These are phyloP conservation scores for Caryopteris hybrid DNA, from an alignment of 305 asterid species.

Conservation along the genomic window DNA sequence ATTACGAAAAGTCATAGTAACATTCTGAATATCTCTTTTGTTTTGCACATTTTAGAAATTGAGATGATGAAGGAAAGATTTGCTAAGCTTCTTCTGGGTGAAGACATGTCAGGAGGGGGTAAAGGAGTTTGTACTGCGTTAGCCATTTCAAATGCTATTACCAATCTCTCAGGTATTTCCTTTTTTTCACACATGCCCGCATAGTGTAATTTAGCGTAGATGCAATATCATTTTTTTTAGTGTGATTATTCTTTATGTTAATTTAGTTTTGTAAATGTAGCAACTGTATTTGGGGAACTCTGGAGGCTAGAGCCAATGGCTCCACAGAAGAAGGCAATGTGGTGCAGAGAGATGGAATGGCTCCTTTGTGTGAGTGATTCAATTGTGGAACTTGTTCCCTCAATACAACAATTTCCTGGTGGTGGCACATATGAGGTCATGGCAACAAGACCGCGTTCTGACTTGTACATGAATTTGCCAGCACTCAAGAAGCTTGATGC, in stretches of 20 bases:
- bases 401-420: slow-evolving; percentile 71
- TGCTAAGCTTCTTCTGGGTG: slow-evolving; percentile 90
- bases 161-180: slow-evolving; percentile 82
- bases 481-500: slow-evolving; percentile 95
- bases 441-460: slow-evolving; percentile 77
- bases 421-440: slow-evolving; percentile 85
- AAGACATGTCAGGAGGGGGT: slow-evolving; percentile 99
- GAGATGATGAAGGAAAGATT: slow-evolving; percentile 97
- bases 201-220: background rate
- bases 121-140: slow-evolving; percentile 94
- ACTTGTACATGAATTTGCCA: slow-evolving; percentile 78
- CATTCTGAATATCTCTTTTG: background rate
- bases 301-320: slow-evolving; percentile 98
- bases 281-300: slow-evolving; percentile 86
- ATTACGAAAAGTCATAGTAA: background rate
- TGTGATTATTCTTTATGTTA: background rate
- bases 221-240: background rate
- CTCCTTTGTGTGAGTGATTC: slow-evolving; percentile 85
- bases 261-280: slow-evolving; percentile 27
- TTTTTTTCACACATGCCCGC: background rate
- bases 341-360: slow-evolving; percentile 98
- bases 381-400: slow-evolving; percentile 89
- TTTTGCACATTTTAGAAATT: slow-evolving; percentile 41
- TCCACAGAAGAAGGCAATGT: slow-evolving; percentile 77
- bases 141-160: slow-evolving; percentile 93